phyloP scores from a whole-genome alignment of 768 basidiomycete species.

The Calocera viscosa region DNA sequence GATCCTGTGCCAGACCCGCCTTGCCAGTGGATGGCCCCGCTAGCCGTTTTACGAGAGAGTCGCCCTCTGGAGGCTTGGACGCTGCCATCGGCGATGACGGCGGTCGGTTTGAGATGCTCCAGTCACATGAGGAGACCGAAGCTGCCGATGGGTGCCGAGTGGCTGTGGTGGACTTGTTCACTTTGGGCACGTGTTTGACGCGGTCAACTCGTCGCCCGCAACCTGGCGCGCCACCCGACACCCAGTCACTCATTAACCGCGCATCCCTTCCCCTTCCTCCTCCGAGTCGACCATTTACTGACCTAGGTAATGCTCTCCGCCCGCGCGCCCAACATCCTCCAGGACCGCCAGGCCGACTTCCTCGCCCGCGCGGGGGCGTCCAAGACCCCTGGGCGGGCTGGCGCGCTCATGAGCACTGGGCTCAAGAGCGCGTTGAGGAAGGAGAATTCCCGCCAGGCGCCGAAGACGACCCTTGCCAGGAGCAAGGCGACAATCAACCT shows the following conservation, averaged over 20 bases:
- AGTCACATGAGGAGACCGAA: too few species aligned
- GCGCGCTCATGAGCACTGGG: background rate
- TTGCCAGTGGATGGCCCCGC: slow-evolving; percentile 83
- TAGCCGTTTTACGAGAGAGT: slow-evolving; percentile 51
- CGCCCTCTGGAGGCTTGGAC: slow-evolving; percentile 1
- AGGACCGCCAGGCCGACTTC: background rate
- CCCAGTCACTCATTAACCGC: background rate
- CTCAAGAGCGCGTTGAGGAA: background rate
- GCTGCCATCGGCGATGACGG: background rate
- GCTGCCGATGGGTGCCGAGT: too few species aligned
- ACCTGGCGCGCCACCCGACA: background rate
- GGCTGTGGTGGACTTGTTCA: too few species aligned
- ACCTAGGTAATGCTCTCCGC: slow-evolving; percentile 1
- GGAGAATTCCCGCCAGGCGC: background rate
- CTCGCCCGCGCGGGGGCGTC: background rate
- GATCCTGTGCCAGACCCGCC: slow-evolving; percentile 70
- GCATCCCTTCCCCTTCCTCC: background rate
- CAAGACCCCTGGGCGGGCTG: background rate
- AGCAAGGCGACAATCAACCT: slow-evolving; percentile 1
- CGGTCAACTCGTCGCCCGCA: background rate
- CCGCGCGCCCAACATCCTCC: background rate
- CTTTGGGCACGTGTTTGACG: slow-evolving; percentile 5
- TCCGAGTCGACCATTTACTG: background rate
- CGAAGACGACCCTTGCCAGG: background rate
- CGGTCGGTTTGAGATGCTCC: too few species aligned